These are phyloP conservation scores for Lepiota venenata DNA, from an alignment of 768 basidiomycete species.

Conservation along the genomic window DNA sequence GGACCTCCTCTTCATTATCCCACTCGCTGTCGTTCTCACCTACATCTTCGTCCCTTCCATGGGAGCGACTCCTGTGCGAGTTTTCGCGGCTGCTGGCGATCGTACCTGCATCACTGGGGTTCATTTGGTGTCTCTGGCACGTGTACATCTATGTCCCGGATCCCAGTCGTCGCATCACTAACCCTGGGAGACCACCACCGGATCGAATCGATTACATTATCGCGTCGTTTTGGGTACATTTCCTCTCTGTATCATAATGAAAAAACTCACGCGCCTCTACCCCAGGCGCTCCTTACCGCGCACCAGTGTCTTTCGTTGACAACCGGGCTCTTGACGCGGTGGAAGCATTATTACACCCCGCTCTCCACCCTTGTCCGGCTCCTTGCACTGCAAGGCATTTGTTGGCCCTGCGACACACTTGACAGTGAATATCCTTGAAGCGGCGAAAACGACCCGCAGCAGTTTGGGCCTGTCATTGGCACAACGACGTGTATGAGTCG, in stretches of 20 bases:
- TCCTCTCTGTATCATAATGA: not conserved
- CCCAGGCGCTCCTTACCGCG: constrained; percentile 80
- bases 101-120: constrained; percentile 69
- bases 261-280: constrained; percentile 3
- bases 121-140: constrained; percentile 58
- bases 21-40: constrained; percentile 1
- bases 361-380: constrained; percentile 88
- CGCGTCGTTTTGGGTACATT: constrained; percentile 67
- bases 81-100: constrained; percentile 67
- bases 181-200: constrained; percentile 43
- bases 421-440: constrained; percentile 72
- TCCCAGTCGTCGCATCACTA: not conserved
- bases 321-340: constrained; percentile 84
- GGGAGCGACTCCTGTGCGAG: constrained; percentile 59
- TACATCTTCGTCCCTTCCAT: constrained; percentile 31
- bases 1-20: not conserved
- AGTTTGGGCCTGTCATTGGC: constrained; percentile 87
- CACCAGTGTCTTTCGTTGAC: constrained; percentile 87
- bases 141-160: constrained; percentile 26
- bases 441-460: constrained; percentile 71
- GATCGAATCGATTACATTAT: constrained; percentile 63
- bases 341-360: constrained; percentile 89
- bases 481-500: constrained; percentile 84
- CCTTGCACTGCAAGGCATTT: constrained; percentile 90
- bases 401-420: constrained; percentile 93